These are phyloP conservation scores for Plasmodium vivax DNA, from an alignment of 169 alveolate species.

Conservation along the genomic window DNA sequence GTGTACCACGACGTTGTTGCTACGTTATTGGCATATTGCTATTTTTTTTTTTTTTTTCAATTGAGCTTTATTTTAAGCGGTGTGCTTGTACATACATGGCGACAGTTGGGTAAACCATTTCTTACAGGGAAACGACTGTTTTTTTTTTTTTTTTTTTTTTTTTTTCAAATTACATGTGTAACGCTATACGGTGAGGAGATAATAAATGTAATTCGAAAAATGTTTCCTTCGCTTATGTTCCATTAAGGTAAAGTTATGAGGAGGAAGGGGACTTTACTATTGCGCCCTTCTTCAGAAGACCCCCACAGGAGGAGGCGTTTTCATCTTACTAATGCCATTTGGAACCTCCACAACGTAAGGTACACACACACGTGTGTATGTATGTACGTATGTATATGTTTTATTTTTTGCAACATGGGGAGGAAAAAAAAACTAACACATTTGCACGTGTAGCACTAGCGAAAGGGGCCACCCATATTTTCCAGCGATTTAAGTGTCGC, in stretches of 20 bases:
- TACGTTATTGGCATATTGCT: background rate
- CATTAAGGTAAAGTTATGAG: background rate
- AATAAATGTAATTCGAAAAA: background rate
- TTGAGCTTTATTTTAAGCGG: background rate
- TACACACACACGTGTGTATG: background rate
- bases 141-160: background rate
- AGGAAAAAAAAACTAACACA: background rate
- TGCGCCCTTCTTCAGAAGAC: background rate
- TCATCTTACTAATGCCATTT: background rate
- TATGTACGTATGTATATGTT: background rate
- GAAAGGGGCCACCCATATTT: background rate
- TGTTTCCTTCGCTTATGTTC: background rate
- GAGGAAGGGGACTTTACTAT: background rate
- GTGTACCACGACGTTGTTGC: background rate
- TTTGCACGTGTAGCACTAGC: background rate
- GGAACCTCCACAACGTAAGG: background rate
- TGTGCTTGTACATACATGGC: background rate
- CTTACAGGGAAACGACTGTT: background rate
- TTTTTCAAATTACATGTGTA: background rate
- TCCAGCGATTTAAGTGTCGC: background rate
- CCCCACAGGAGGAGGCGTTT: background rate
- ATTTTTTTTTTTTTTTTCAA: background rate
- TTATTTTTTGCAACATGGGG: background rate
- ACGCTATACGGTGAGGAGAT: background rate
- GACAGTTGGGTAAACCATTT: background rate